A percentile compares a stretch with the other conserved stretches of the same genome.
Evolutionary conservation across 75 land plant genomes (phyloP).

Genomic region (Isoetes taiwanensis): DNA sequence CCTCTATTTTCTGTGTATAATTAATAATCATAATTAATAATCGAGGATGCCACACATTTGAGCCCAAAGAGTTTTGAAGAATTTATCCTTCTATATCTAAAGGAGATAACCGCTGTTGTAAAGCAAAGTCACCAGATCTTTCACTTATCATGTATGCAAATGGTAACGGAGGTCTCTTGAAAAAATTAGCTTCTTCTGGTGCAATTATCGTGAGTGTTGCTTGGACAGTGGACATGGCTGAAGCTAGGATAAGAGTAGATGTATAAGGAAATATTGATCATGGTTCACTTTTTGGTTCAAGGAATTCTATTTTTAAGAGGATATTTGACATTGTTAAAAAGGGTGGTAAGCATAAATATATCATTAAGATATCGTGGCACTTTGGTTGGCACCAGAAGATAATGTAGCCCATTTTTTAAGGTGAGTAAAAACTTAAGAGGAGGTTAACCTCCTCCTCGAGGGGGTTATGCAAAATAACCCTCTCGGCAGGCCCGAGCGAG

Average conservation of each 20-base stretch:
- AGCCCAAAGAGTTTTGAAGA: conserved; percentile 86
- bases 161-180: conserved; percentile 89
- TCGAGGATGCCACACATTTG: conserved; percentile 91
- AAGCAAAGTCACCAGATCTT: conserved; percentile 69
- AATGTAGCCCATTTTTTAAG: conserved; percentile 98
- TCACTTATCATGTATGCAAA: conserved; percentile 91
- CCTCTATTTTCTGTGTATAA: too few species aligned
- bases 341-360: conserved; percentile 77
- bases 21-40: too few species aligned
- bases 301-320: conserved; percentile 61
- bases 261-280: conserved; percentile 97
- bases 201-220: conserved; percentile 92
- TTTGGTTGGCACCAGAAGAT: conserved; percentile 90
- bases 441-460: too few species aligned
- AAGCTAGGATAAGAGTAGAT: conserved; percentile 74
- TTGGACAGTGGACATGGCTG: conserved; percentile 98
- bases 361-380: conserved; percentile 96
- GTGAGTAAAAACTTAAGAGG: conserved; percentile 57
- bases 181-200: conserved; percentile 73
- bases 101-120: conserved; percentile 73
- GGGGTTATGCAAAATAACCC: too few species aligned
- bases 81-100: conserved; percentile 86
- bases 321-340: conserved; percentile 81
- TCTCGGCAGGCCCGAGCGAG: too few species aligned
- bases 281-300: conserved; percentile 83